phyloP scores from a whole-genome alignment of 73 alveolate species.

The Urostyla sp. region DNA sequence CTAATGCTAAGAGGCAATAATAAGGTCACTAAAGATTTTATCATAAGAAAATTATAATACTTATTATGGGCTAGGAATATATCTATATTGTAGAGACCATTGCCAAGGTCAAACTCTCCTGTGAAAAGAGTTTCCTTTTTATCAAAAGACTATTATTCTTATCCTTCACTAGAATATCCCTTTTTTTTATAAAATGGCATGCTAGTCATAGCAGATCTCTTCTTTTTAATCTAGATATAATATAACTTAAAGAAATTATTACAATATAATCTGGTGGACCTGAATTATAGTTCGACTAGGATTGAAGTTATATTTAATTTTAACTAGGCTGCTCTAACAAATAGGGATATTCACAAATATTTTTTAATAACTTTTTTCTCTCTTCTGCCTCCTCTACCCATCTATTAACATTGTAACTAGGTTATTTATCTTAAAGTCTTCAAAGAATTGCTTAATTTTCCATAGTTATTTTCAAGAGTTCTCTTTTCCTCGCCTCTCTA shows the following conservation, averaged over 20 bases:
- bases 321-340: conserved; percentile 32
- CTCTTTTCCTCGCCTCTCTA: conserved; percentile 61
- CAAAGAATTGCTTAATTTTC: conserved; percentile 68
- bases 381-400: conserved; percentile 68
- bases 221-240: conserved; percentile 12
- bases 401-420: conserved; percentile 65
- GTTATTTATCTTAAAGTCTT: conserved; percentile 60
- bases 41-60: neutral
- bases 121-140: neutral
- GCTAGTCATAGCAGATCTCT: conserved; percentile 5
- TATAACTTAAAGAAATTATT: neutral
- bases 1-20: conserved; percentile 20
- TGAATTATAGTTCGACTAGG: neutral
- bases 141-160: neutral
- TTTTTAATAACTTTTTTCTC: conserved; percentile 23
- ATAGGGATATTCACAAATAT: conserved; percentile 45
- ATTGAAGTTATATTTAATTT: conserved; percentile 5
- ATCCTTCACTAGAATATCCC: conserved; percentile 16
- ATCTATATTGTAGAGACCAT: conserved; percentile 7
- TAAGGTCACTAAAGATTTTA: neutral
- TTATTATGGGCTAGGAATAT: conserved; percentile 16
- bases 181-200: conserved; percentile 9
- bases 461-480: conserved; percentile 58
- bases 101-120: neutral
- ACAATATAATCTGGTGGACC: conserved; percentile 42